Percentiles rank a stretch among this genome's conserved stretches.
Evolutionary conservation across 768 basidiomycete species (phyloP).

Genomic region (Imleria badia): DNA sequence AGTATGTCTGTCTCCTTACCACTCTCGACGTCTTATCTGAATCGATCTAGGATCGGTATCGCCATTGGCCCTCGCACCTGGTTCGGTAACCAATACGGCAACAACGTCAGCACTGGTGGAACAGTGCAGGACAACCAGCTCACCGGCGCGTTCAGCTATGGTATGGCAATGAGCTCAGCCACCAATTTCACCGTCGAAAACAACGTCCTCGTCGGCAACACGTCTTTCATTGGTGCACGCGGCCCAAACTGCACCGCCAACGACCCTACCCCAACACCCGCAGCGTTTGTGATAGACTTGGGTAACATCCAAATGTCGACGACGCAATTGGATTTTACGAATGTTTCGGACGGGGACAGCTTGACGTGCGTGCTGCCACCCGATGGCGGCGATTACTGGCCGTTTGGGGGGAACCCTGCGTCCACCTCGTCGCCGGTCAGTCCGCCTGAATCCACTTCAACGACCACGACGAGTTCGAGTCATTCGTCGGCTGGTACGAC

Average conservation of each 20-base stretch:
- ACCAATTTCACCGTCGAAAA: conserved; percentile 63
- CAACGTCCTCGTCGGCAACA: conserved; percentile 65
- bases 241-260: conserved; percentile 62
- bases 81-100: conserved; percentile 61
- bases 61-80: conserved; percentile 76
- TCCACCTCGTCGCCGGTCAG: conserved; percentile 22
- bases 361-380: conserved; percentile 71
- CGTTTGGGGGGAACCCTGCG: conserved; percentile 54
- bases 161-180: conserved; percentile 63
- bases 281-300: conserved; percentile 58
- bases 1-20: conserved; percentile 43
- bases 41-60: conserved; percentile 66
- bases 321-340: conserved; percentile 53
- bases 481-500: conserved; percentile 28
- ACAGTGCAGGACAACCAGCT: conserved; percentile 56
- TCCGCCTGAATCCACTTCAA: conserved; percentile 12
- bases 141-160: conserved; percentile 72
- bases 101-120: conserved; percentile 54
- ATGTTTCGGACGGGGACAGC: conserved; percentile 51
- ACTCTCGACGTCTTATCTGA: conserved; percentile 4
- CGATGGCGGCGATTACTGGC: conserved; percentile 69
- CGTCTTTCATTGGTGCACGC: conserved; percentile 68
- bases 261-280: conserved; percentile 51
- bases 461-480: conserved; percentile 16
- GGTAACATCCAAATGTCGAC: conserved; percentile 40